Conservation (phyloP, 768 basidiomycete genomes). For the Russula olivacea region DNA sequence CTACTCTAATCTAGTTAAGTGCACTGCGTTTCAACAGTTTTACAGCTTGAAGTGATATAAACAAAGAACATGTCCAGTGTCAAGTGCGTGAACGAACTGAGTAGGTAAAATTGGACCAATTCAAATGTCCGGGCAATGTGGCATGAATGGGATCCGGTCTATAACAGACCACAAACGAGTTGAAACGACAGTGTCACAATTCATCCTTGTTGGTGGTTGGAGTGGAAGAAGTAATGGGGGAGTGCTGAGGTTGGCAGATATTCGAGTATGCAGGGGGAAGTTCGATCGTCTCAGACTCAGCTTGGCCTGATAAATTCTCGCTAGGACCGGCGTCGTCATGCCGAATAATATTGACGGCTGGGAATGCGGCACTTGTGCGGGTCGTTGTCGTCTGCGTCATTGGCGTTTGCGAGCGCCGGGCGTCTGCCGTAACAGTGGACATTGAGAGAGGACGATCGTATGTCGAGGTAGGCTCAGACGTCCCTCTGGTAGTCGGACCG, state of each 20-base stretch:
- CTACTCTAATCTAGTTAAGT: too few species aligned
- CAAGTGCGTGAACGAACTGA: neutral
- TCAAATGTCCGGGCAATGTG: too few species aligned
- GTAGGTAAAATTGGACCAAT: neutral
- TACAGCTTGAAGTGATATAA: slow-evolving; percentile 9
- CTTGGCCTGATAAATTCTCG: too few species aligned
- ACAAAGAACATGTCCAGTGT: slow-evolving; percentile 2
- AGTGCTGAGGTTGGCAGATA: slow-evolving; percentile 30
- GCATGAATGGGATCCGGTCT: neutral
- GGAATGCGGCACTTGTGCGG: slow-evolving; percentile 43
- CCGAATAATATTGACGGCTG: slow-evolving; percentile 73
- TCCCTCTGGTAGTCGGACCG: too few species aligned
- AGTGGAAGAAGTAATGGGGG: neutral
- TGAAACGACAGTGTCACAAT: neutral
- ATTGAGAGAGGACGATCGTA: too few species aligned
- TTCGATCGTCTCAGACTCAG: slow-evolving; percentile 68
- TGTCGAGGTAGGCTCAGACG: too few species aligned
- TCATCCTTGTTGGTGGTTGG: neutral
- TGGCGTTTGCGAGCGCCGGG: slow-evolving; percentile 23
- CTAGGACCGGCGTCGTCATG: slow-evolving; percentile 75
- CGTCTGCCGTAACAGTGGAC: neutral
- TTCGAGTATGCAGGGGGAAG: slow-evolving; percentile 80
- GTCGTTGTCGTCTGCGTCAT: slow-evolving; percentile 31
- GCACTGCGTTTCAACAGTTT: too few species aligned
- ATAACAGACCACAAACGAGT: too few species aligned